Conservation (phyloP, 1,284 basidiomycete genomes). For the Rhodotorula sp. region DNA sequence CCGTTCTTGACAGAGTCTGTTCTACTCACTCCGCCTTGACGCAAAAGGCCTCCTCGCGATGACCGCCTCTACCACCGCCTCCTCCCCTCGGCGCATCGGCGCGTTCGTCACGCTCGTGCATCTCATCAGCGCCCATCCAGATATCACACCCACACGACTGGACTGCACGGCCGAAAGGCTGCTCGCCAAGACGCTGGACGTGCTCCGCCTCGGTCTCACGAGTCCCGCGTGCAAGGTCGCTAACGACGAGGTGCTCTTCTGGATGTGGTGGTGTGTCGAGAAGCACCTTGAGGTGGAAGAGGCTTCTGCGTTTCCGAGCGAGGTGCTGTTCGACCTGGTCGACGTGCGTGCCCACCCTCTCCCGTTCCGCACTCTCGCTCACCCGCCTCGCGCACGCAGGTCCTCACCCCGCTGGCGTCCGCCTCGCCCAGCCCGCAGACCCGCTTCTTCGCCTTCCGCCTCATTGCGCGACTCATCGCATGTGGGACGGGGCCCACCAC, state of each 20-base stretch:
- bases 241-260: conserved; percentile 22
- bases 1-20: neutral
- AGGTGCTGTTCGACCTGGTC: conserved; percentile 13
- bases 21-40: neutral
- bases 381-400: neutral
- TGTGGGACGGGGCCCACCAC: too few relatives aligned
- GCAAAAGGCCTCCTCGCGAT: neutral
- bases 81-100: neutral
- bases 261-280: conserved; percentile 22
- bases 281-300: neutral
- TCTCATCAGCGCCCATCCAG: neutral
- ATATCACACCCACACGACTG: neutral
- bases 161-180: neutral
- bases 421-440: conserved; percentile 3
- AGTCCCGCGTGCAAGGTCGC: neutral
- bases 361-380: neutral
- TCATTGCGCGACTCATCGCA: conserved; percentile 9
- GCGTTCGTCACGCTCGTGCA: conserved; percentile 23
- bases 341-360: conserved; percentile 5
- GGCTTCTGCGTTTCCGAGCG: neutral
- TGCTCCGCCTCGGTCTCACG: neutral
- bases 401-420: conserved; percentile 20
- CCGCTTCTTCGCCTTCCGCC: conserved; percentile 34
- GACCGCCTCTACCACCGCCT: neutral
- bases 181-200: neutral